Conservation (phyloP, 2,329 filamentous ascomycete genomes). For the Neophaeococcomyces mojaviensis region DNA sequence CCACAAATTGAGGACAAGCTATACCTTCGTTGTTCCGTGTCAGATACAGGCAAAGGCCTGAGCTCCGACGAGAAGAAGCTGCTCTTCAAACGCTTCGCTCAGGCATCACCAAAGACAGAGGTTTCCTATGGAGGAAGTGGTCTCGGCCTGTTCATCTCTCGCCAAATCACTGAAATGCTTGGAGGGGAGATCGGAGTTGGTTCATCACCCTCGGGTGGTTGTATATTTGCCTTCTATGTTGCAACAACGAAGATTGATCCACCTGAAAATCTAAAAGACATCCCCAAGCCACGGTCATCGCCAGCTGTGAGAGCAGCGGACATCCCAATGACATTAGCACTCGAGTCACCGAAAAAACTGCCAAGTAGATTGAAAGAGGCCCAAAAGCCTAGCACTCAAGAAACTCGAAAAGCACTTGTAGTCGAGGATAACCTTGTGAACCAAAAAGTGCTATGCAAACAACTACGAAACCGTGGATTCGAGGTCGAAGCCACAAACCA, state of each 20-base stretch:
- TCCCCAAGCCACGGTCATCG: not conserved
- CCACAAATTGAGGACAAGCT: not conserved
- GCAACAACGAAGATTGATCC: conserved; percentile 20
- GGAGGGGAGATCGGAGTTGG: conserved; percentile 71
- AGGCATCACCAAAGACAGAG: conserved; percentile 66
- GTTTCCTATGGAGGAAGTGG: conserved; percentile 72
- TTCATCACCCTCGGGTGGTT: conserved; percentile 46
- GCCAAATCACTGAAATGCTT: conserved; percentile 68
- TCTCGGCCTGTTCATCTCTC: conserved; percentile 69
- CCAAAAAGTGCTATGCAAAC: conserved; percentile 26
- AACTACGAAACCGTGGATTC: conserved; percentile 4
- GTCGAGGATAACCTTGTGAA: conserved; percentile 39
- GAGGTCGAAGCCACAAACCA: conserved; percentile 5
- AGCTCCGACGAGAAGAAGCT: conserved; percentile 62
- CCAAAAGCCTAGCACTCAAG: not conserved
- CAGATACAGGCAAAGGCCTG: conserved; percentile 66
- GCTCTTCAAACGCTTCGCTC: conserved; percentile 70
- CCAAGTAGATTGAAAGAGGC: not conserved
- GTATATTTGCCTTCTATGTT: conserved; percentile 52
- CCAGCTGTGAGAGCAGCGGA: not conserved
- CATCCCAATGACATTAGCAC: not conserved
- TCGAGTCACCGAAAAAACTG: not conserved
- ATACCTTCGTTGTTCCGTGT: conserved; percentile 4
- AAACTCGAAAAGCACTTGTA: conserved; percentile 26
- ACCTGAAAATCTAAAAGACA: not conserved